These are phyloP conservation scores for Penicillium pancosmium DNA, from an alignment of 495 filamentous ascomycete species.

Conservation along the genomic window DNA sequence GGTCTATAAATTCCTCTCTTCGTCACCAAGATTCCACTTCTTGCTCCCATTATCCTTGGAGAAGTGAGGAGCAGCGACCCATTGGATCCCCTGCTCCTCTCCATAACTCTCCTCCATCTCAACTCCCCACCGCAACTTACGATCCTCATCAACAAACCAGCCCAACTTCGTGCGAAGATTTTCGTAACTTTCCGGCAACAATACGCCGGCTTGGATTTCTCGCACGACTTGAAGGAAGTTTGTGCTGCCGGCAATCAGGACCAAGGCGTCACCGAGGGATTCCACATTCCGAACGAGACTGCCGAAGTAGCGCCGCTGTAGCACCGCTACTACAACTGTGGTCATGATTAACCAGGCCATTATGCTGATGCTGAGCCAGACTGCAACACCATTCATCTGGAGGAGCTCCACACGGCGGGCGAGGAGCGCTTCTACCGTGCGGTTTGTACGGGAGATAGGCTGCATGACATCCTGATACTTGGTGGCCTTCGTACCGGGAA, in stretches of 20 bases:
- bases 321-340: constrained; percentile 23
- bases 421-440: constrained; percentile 18
- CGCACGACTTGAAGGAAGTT: constrained; percentile 23
- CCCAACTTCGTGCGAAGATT: constrained; percentile 20
- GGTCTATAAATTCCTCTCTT: not conserved
- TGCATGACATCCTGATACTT: constrained; percentile 23
- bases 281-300: constrained; percentile 26
- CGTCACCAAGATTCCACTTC: constrained; percentile 17
- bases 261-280: constrained; percentile 23
- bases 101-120: constrained; percentile 26
- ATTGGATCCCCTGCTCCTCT: constrained; percentile 18
- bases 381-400: constrained; percentile 33
- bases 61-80: constrained; percentile 19
- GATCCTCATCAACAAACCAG: constrained; percentile 27
- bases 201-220: constrained; percentile 18
- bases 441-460: constrained; percentile 26
- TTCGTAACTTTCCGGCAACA: constrained; percentile 12
- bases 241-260: constrained; percentile 22
- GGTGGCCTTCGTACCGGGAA: constrained; percentile 2
- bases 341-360: constrained; percentile 35
- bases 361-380: constrained; percentile 40
- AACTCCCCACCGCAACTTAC: constrained; percentile 22
- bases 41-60: constrained; percentile 14
- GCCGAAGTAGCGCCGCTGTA: constrained; percentile 27
- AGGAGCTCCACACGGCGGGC: constrained; percentile 31